Evolutionary conservation across 352 stramenopile genomes (phyloP).

Genomic region (Thraustochytrium sp.): DNA sequence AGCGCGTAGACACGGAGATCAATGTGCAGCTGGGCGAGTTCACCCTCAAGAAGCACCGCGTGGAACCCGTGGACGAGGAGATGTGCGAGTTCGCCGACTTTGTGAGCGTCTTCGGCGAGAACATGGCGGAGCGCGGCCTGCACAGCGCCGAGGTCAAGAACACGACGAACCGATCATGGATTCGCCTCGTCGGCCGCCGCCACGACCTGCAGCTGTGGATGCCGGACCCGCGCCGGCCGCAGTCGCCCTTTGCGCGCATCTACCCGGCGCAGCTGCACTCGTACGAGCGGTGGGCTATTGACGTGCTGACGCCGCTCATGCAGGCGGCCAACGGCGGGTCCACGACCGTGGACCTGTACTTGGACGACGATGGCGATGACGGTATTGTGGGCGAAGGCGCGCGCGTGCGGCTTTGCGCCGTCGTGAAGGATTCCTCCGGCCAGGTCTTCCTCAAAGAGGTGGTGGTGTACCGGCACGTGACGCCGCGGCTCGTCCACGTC

Average conservation of each 20-base stretch:
- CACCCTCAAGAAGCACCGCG: slow-evolving; percentile 80
- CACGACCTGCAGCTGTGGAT: slow-evolving; percentile 79
- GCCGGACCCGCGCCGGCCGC: slow-evolving; percentile 59
- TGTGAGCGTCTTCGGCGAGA: slow-evolving; percentile 58
- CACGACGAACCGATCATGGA: slow-evolving; percentile 73
- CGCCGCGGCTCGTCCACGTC: slow-evolving; percentile 85
- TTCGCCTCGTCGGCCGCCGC: slow-evolving; percentile 70
- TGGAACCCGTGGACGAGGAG: slow-evolving; percentile 69
- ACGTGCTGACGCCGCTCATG: slow-evolving; percentile 26
- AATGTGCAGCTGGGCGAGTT: slow-evolving; percentile 86
- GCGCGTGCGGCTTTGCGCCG: slow-evolving; percentile 6
- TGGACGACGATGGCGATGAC: slow-evolving; percentile 33
- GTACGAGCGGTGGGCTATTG: slow-evolving; percentile 39
- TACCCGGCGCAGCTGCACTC: slow-evolving; percentile 37
- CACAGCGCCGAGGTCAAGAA: slow-evolving; percentile 73
- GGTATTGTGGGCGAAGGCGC: not conserved
- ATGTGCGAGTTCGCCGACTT: slow-evolving; percentile 79
- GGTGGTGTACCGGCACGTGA: slow-evolving; percentile 77
- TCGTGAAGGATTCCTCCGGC: not conserved
- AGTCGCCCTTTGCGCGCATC: slow-evolving; percentile 5
- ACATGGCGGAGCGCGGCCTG: slow-evolving; percentile 57
- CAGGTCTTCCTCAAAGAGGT: slow-evolving; percentile 88
- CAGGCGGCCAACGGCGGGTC: not conserved
- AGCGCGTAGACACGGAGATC: slow-evolving; percentile 68
- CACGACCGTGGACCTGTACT: not conserved